These are phyloP conservation scores for Pontederia crassipes DNA, from an alignment of 176 grass and related monocot species.

Conservation along the genomic window DNA sequence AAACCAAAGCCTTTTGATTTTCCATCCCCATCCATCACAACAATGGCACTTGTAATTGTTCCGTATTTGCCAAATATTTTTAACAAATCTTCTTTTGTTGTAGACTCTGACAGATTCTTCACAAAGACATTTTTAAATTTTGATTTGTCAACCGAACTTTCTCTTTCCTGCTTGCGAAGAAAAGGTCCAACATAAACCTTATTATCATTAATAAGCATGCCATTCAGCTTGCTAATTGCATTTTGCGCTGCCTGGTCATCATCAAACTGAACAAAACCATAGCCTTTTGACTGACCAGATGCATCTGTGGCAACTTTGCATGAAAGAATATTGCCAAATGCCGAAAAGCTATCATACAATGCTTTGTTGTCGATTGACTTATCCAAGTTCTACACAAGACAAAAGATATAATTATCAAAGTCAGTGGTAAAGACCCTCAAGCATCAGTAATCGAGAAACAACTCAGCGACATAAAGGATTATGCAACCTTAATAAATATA, in stretches of 20 bases:
- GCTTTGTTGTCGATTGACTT: conserved; percentile 66
- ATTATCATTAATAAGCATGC: conserved; percentile 71
- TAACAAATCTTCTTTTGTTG: conserved; percentile 37
- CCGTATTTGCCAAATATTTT: conserved; percentile 43
- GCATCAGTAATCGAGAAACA: background rate
- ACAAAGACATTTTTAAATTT: conserved; percentile 67
- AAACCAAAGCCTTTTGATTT: conserved; percentile 66
- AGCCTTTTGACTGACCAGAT: conserved; percentile 56
- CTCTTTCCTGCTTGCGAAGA: conserved; percentile 58
- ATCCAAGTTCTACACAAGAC: conserved; percentile 55
- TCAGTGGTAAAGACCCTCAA: background rate
- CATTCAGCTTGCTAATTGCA: conserved; percentile 61
- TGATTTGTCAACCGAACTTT: conserved; percentile 29
- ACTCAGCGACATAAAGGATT: background rate
- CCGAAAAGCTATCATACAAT: conserved; percentile 48
- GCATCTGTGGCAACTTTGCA: conserved; percentile 57
- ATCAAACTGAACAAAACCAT: conserved; percentile 62
- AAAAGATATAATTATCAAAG: background rate
- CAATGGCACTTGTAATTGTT: conserved; percentile 47
- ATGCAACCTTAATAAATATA: conserved; percentile 63
- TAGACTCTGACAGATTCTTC: conserved; percentile 49
- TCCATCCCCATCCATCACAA: conserved; percentile 46
- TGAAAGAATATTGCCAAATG: conserved; percentile 53
- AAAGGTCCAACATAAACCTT: conserved; percentile 66
- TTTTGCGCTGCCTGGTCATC: conserved; percentile 40